phyloP scores from a whole-genome alignment of 441 rosid species.

The Arabidopsis hybrid region DNA sequence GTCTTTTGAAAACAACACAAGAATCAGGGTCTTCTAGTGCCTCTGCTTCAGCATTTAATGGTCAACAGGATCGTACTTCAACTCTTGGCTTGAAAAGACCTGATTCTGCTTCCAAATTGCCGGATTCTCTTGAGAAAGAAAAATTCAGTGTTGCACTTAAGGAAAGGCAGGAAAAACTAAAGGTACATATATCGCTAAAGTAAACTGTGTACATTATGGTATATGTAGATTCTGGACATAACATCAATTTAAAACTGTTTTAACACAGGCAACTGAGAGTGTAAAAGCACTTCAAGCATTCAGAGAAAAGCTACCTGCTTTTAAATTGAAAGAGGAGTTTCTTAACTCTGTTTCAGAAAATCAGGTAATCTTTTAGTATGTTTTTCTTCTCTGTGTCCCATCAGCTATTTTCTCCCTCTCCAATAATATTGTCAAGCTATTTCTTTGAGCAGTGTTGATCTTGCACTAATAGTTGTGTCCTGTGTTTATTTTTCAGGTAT shows the following conservation, averaged over 20 bases:
- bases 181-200: constrained; percentile 50
- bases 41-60: constrained; percentile 48
- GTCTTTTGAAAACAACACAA: constrained; percentile 68
- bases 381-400: neutral
- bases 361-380: constrained; percentile 60
- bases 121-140: constrained; percentile 59
- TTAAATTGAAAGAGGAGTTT: constrained; percentile 74
- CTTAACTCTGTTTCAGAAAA: constrained; percentile 79
- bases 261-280: constrained; percentile 58
- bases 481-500: constrained; percentile 57
- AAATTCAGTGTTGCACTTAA: constrained; percentile 69
- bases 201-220: neutral
- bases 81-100: constrained; percentile 43
- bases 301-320: constrained; percentile 89
- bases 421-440: constrained; percentile 2
- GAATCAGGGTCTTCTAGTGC: constrained; percentile 48
- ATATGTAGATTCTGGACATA: constrained; percentile 5
- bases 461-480: constrained; percentile 20
- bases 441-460: constrained; percentile 23
- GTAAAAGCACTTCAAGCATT: constrained; percentile 72
- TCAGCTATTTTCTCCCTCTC: constrained; percentile 18
- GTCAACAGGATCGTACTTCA: constrained; percentile 48
- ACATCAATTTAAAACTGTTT: constrained; percentile 11
- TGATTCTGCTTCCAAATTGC: constrained; percentile 46
- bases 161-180: constrained; percentile 73